Evolutionary conservation across 2,329 filamentous ascomycete species (phyloP).

Genomic region (Penicillium griseofulvum): DNA sequence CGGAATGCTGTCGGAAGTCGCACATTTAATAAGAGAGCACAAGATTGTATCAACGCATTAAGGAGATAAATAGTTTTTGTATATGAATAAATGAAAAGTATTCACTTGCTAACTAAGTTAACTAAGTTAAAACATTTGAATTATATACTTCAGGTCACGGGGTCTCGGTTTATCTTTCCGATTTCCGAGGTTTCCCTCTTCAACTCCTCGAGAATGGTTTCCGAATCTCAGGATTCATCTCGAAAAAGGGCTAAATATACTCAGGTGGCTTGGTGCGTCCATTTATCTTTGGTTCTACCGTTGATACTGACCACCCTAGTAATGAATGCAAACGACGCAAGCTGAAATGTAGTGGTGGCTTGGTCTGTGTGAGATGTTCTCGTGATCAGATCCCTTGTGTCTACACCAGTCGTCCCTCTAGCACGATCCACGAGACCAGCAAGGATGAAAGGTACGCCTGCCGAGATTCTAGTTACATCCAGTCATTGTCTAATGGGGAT

Average conservation of each 20-base stretch:
- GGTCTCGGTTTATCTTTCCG: constrained; percentile 5
- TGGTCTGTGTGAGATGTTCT: constrained; percentile 63
- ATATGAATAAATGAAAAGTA: too few species aligned
- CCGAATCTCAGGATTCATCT: neutral
- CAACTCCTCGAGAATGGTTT: neutral
- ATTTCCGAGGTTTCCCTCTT: neutral
- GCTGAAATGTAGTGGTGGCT: constrained; percentile 71
- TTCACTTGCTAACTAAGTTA: too few species aligned
- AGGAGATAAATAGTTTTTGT: too few species aligned
- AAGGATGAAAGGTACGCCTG: constrained; percentile 23
- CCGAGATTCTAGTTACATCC: neutral
- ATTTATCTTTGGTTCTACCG: neutral
- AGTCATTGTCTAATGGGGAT: neutral
- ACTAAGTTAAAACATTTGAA: too few species aligned
- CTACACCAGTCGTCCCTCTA: constrained; percentile 59
- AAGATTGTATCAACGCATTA: neutral
- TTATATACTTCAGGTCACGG: too few species aligned
- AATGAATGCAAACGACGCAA: constrained; percentile 75
- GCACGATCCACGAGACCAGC: constrained; percentile 6
- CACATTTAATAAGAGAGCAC: constrained; percentile 22
- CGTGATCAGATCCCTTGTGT: constrained; percentile 62
- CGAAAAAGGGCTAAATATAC: constrained; percentile 38
- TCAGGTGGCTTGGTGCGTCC: constrained; percentile 34
- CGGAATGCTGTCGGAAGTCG: constrained; percentile 34
- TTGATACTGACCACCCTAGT: constrained; percentile 37